phyloP scores from a whole-genome alignment of 371 early-diverging fungal genomes.

The Mucor mucedo region DNA sequence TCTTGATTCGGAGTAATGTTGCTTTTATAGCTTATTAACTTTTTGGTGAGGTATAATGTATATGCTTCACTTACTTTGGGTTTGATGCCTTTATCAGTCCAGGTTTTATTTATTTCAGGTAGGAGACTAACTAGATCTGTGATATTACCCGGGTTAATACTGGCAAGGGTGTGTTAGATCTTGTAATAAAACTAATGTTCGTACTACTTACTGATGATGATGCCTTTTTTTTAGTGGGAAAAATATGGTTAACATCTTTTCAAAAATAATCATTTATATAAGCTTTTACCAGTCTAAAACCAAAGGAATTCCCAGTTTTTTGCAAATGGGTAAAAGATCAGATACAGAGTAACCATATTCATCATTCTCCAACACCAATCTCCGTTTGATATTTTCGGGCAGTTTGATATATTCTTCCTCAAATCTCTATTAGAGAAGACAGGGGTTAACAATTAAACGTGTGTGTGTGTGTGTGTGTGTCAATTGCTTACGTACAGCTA shows the following conservation, averaged over 20 bases:
- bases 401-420: constrained; percentile 41
- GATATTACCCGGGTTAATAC: constrained; percentile 43
- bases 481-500: constrained; percentile 25
- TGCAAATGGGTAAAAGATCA: constrained; percentile 52
- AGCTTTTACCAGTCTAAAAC: constrained; percentile 52
- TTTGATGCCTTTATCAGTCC: constrained; percentile 47
- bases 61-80: constrained; percentile 39
- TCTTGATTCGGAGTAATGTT: constrained; percentile 58
- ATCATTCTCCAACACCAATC: constrained; percentile 56
- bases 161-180: background rate
- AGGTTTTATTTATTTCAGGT: constrained; percentile 45
- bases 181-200: too few relatives aligned
- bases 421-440: constrained; percentile 33
- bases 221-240: constrained; percentile 27
- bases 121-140: constrained; percentile 29
- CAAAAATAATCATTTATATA: background rate
- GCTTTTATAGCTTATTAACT: constrained; percentile 22
- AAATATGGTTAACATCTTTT: background rate
- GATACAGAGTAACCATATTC: constrained; percentile 51
- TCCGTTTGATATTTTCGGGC: constrained; percentile 37
- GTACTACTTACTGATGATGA: constrained; percentile 40
- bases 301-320: constrained; percentile 46
- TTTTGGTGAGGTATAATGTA: background rate
- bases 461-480: background rate
- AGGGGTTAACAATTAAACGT: too few relatives aligned